Evolutionary conservation across 1,139 yeast genomes (phyloP).

Genomic region (Blastobotrys elegans): DNA sequence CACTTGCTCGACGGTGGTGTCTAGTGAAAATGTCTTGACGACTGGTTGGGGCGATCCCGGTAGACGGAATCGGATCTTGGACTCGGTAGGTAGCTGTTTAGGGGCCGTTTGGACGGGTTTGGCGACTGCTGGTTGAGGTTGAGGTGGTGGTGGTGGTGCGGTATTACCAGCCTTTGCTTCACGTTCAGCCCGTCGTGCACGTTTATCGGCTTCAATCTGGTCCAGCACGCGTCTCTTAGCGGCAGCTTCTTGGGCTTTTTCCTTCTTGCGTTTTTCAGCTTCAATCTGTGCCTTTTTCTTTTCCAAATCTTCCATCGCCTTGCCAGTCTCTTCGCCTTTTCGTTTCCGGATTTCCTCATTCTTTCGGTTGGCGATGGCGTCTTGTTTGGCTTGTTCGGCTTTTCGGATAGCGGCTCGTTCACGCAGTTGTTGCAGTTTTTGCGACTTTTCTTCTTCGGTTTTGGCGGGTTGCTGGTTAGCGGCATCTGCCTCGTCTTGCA

Average conservation of each 20-base stretch:
- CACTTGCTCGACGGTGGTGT: conserved; percentile 31
- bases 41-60: conserved; percentile 25
- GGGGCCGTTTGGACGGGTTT: conserved; percentile 2
- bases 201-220: conserved; percentile 36
- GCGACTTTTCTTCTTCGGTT: conserved; percentile 31
- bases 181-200: conserved; percentile 29
- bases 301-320: conserved; percentile 32
- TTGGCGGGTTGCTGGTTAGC: conserved; percentile 16
- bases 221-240: conserved; percentile 35
- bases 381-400: conserved; percentile 31
- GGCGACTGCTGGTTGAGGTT: too few species aligned
- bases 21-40: conserved; percentile 29
- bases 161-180: conserved; percentile 9
- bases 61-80: conserved; percentile 32
- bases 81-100: conserved; percentile 24
- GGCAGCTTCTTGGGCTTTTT: conserved; percentile 32
- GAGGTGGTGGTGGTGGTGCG: conserved; percentile 14
- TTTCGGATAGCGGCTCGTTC: conserved; percentile 29
- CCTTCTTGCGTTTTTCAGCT: conserved; percentile 32
- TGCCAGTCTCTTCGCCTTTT: conserved; percentile 30
- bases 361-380: conserved; percentile 27
- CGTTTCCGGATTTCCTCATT: conserved; percentile 34
- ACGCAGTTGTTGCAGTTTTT: conserved; percentile 30
- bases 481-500: background rate
- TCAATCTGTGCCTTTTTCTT: conserved; percentile 32